Evolutionary conservation across 441 rosid genomes (phyloP).

Genomic region (Euphorbia neoarborescens): DNA sequence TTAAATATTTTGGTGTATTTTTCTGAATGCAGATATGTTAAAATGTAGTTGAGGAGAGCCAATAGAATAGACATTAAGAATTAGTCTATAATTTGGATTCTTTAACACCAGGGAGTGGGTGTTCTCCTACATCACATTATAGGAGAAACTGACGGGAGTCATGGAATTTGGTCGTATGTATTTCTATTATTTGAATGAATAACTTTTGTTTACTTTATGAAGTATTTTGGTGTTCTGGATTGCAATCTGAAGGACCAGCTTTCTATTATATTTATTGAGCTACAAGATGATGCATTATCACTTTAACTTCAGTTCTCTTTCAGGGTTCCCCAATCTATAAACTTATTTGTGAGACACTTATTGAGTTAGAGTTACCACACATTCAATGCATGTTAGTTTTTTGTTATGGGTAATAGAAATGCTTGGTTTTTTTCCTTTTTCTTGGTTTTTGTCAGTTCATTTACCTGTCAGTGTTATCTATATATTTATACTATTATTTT

Average conservation of each 20-base stretch:
- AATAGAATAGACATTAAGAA: too few species aligned
- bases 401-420: background rate
- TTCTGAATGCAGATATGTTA: too few species aligned
- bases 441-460: background rate
- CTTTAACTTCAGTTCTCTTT: constrained; percentile 12
- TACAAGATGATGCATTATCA: background rate
- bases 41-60: too few species aligned
- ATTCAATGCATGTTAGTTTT: constrained; percentile 52
- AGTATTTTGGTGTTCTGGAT: background rate
- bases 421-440: background rate
- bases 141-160: too few species aligned
- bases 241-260: background rate
- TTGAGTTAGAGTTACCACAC: constrained; percentile 80
- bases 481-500: background rate
- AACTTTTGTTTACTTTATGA: background rate
- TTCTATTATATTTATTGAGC: background rate
- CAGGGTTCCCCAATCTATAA: constrained; percentile 90
- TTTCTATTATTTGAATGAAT: too few species aligned
- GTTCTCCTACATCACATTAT: too few species aligned
- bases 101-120: too few species aligned
- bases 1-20: too few species aligned
- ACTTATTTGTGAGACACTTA: constrained; percentile 70
- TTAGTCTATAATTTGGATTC: too few species aligned
- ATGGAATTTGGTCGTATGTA: too few species aligned
- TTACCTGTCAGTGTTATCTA: background rate